phyloP scores from a whole-genome alignment of 2,329 filamentous ascomycete genomes.

The Tolypocladium cylindrosporum region DNA sequence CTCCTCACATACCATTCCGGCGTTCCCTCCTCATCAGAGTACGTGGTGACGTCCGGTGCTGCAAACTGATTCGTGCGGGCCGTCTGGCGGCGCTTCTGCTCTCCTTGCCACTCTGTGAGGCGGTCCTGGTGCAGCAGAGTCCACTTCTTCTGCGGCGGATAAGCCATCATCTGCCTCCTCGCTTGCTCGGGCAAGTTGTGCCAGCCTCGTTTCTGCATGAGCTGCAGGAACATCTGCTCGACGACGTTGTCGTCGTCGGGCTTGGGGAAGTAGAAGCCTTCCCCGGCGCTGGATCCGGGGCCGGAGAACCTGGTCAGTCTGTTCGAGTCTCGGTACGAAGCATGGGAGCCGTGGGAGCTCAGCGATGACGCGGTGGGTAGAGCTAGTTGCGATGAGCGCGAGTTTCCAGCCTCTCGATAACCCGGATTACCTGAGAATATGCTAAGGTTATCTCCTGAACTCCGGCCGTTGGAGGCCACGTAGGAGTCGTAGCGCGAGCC shows the following conservation, averaged over 20 bases:
- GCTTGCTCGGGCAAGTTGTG: slow-evolving; percentile 95
- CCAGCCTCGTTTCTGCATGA: slow-evolving; percentile 98
- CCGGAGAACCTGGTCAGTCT: slow-evolving; percentile 43
- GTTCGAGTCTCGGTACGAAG: slow-evolving; percentile 44
- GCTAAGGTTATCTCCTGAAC: slow-evolving; percentile 43
- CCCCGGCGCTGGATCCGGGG: slow-evolving; percentile 25
- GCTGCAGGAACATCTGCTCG: slow-evolving; percentile 79
- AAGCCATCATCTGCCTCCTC: slow-evolving; percentile 89
- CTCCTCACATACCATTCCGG: slow-evolving; percentile 97
- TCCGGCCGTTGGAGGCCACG: slow-evolving; percentile 48
- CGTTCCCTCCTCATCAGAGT: slow-evolving; percentile 87
- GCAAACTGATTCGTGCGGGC: slow-evolving; percentile 63
- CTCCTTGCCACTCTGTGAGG: slow-evolving; percentile 85
- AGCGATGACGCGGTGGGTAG: slow-evolving; percentile 47
- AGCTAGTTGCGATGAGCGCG: slow-evolving; percentile 29
- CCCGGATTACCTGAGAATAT: slow-evolving; percentile 45
- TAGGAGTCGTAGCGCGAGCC: slow-evolving; percentile 54
- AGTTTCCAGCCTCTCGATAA: slow-evolving; percentile 26
- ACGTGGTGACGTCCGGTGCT: slow-evolving; percentile 58
- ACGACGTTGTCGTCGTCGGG: slow-evolving; percentile 75
- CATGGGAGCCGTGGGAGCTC: slow-evolving; percentile 39
- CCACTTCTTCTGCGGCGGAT: slow-evolving; percentile 94
- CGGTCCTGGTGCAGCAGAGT: slow-evolving; percentile 92
- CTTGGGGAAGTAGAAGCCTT: slow-evolving; percentile 54
- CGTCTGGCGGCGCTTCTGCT: slow-evolving; percentile 77